Evolutionary conservation across 805 yeast species (phyloP).

Genomic region (Starmera amethionina): DNA sequence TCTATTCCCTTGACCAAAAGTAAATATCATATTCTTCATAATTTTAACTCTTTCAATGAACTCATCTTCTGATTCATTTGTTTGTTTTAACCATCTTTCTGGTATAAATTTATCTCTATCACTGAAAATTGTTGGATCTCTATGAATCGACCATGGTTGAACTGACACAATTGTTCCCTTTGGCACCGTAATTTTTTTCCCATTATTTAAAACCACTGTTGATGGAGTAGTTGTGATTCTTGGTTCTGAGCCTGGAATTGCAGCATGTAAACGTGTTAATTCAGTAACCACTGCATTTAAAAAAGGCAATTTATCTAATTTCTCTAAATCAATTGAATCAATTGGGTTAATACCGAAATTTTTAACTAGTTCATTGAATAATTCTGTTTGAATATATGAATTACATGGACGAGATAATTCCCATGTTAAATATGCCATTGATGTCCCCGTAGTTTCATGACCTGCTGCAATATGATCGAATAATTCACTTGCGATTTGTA

Average conservation of each 20-base stretch:
- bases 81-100: conserved; percentile 47
- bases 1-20: conserved; percentile 64
- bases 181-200: conserved; percentile 29
- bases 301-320: conserved; percentile 44
- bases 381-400: conserved; percentile 31
- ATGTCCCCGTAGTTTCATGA: conserved; percentile 64
- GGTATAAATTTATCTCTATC: conserved; percentile 45
- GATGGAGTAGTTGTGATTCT: conserved; percentile 31
- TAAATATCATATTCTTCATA: conserved; percentile 49
- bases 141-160: conserved; percentile 59
- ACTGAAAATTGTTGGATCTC: conserved; percentile 34
- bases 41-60: conserved; percentile 26
- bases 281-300: conserved; percentile 57
- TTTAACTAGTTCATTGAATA: conserved; percentile 36
- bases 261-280: conserved; percentile 50
- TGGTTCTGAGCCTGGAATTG: conserved; percentile 71
- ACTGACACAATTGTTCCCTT: conserved; percentile 46
- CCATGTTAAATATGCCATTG: conserved; percentile 49
- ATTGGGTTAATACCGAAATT: conserved; percentile 23
- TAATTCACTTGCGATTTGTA: conserved; percentile 34
- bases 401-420: conserved; percentile 45
- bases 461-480: conserved; percentile 70
- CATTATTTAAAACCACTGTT: conserved; percentile 10
- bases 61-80: conserved; percentile 24
- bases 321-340: conserved; percentile 19